Evolutionary conservation across 129 eudicot species (phyloP), one percentile per base, ranked within the genome.

Genomic region (Helichrysum umbraculigerum): DNA sequence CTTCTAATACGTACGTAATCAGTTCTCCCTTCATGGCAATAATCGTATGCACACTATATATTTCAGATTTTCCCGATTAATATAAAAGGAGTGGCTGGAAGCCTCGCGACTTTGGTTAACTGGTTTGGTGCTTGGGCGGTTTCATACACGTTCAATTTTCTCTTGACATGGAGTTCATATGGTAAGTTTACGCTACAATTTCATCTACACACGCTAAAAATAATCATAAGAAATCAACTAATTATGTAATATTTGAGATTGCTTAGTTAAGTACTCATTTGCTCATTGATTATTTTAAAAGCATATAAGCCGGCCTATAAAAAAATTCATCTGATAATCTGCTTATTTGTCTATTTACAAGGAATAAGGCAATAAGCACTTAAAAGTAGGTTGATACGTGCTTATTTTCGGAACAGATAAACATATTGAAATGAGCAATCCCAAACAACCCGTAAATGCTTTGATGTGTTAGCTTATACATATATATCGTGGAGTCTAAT

Each of bases 81-180:
- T 72, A 78, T 91, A 5, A 93, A 93, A 88, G 98, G 93, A 79
- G 85, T 70, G 28, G 97, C 96, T 30, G 97, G 98, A 72, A 86
- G 98, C 88, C 86, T 93, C 1, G 93, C 98, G 57, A 93, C 98
- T 74, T 82, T 93, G 12, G 88, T 84, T 30, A 90, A 93, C 70
- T 93, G 97, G 97, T 91, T 89, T 41, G 92, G 96, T 1, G 96
- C 98, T 29, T 93, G 98, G 98, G 81, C 82, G n/a, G 72, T 92
- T 64, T 93, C 97, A 42, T 91, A 83, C 82, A 93, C 96, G 11
- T 91, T 90, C 81, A 93, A 91, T 73, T 91, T 85, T 82, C 90
- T 93, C 52, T 81, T 93, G 87, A 76, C 74, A 68, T 93, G 98
- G 98, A 93, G 93, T 73, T 87, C 98, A 17, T 91, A 80, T 34